Evolutionary conservation across 768 basidiomycete genomes (phyloP).

Genomic region (Piloderma croceum): DNA sequence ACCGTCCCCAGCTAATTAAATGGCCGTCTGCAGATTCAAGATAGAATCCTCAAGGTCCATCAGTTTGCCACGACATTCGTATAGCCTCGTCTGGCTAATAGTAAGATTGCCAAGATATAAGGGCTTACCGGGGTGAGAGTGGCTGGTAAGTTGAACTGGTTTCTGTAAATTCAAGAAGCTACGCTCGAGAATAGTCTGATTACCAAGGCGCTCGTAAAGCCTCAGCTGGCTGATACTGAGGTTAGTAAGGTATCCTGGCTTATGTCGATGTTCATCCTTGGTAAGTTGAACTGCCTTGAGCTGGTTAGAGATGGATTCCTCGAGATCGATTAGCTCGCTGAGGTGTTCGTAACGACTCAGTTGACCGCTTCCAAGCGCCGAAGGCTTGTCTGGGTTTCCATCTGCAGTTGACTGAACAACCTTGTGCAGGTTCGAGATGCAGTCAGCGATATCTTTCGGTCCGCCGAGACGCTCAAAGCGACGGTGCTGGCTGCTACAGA

Average conservation of each 20-base stretch:
- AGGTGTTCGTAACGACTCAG: conserved; percentile 15
- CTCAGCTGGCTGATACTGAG: conserved; percentile 1
- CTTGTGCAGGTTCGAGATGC: neutral
- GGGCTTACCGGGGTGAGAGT: conserved; percentile 5
- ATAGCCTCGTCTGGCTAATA: conserved; percentile 12
- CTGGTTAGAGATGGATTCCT: too few species aligned
- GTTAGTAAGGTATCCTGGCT: conserved; percentile 2
- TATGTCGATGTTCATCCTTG: too few species aligned
- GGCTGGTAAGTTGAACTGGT: conserved; percentile 15
- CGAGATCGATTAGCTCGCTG: conserved; percentile 17
- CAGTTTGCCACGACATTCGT: conserved; percentile 18
- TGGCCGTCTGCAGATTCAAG: too few species aligned
- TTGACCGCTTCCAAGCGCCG: conserved; percentile 6
- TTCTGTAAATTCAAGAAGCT: conserved; percentile 18
- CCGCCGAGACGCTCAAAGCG: conserved; percentile 6
- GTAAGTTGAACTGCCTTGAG: too few species aligned
- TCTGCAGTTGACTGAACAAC: conserved; percentile 16
- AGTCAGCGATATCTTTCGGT: neutral
- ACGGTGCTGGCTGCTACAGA: conserved; percentile 1
- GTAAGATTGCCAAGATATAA: conserved; percentile 7
- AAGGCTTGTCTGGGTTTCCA: conserved; percentile 16
- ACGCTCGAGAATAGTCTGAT: conserved; percentile 3
- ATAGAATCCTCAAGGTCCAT: too few species aligned
- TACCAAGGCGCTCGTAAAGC: conserved; percentile 5
- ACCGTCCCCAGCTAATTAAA: too few species aligned